These are phyloP conservation scores for Hyaloperonospora brassicae DNA, from an alignment of 352 stramenopile species.

Conservation along the genomic window DNA sequence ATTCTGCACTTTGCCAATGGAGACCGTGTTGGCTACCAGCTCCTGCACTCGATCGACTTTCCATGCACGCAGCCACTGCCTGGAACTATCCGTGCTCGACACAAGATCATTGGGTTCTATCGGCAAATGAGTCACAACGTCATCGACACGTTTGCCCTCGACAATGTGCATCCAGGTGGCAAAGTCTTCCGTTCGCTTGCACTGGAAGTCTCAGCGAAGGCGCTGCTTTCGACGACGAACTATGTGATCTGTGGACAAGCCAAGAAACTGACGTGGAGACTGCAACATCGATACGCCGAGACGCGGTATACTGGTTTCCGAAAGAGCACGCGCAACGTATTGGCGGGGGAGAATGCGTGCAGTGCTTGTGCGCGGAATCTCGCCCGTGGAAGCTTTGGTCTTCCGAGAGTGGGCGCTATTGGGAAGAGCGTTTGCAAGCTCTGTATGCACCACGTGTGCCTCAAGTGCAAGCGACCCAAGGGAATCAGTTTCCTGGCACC, in stretches of 20 bases:
- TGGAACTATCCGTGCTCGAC: slow-evolving; percentile 29
- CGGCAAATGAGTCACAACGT: slow-evolving; percentile 21
- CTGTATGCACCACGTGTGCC: slow-evolving; percentile 25
- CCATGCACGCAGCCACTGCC: slow-evolving; percentile 19
- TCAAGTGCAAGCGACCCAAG: slow-evolving; percentile 26
- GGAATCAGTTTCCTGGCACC: slow-evolving; percentile 28
- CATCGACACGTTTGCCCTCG: slow-evolving; percentile 36
- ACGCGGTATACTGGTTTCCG: slow-evolving; percentile 8
- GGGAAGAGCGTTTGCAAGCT: slow-evolving; percentile 28
- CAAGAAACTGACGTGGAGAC: slow-evolving; percentile 32
- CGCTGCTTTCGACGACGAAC: slow-evolving; percentile 27
- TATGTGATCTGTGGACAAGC: slow-evolving; percentile 32
- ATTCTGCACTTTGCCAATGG: slow-evolving; percentile 22
- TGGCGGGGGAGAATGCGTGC: slow-evolving; percentile 13
- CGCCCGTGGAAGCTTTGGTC: slow-evolving; percentile 9
- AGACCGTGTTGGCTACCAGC: slow-evolving; percentile 29
- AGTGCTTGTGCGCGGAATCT: slow-evolving; percentile 19
- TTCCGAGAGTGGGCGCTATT: slow-evolving; percentile 12
- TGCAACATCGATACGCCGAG: slow-evolving; percentile 23
- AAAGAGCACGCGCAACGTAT: slow-evolving; percentile 5
- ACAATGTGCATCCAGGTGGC: slow-evolving; percentile 21
- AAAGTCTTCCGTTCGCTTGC: slow-evolving; percentile 21
- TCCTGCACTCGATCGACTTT: slow-evolving; percentile 40
- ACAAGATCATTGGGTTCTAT: slow-evolving; percentile 40
- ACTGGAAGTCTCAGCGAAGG: slow-evolving; percentile 20